Base-by-base conservation (phyloP, 2,329 filamentous ascomycete genomes). In the Talaromyces sp. region DNA sequence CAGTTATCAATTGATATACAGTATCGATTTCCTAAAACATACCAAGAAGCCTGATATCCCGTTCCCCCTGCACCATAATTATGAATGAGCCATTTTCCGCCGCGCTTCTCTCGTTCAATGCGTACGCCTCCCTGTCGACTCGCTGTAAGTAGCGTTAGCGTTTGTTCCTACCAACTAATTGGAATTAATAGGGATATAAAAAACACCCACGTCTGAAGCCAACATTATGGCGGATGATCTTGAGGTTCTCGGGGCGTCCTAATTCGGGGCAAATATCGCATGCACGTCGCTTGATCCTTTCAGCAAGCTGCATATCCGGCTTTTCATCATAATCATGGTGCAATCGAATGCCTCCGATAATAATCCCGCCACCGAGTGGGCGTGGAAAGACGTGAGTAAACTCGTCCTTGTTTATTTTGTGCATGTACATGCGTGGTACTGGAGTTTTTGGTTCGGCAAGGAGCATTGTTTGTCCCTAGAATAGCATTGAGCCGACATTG, bases 261-360 rank as follows among this genome's bases (percentile, higher is more conserved):
- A 79, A 63, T 44, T 73, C 70, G 1, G 67, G 61, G 10, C 74
- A 71, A 3, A 79, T 68, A 2, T 63, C 69, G 9, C 62, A 69
- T 0, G 75, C 76, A 2, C 77, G 73, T 3, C 67, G 59, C n/a
- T 79, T 51, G 34, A 80, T 79, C 6, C 36, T 33, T 31, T 59
- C 31, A 27, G 57, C 57, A 31, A 59, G 51, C 9, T 42, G 65
- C 0, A 69, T 67, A 61, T 78, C 78, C 0, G 75, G 75, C 2
- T 75, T 68, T 2, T 67, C 68, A 44, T 77, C 70, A 6, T 74
- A 75, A 47, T 42, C 16, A 31, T 50, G 44, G 14, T 59, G 44
- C 28, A 59, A 30, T 2, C 47, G 47, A 14, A 47, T 51, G 57
- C 47, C 57, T 14, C 57, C 57, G n/a, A 59, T 47, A 34, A 59